Evolutionary conservation across 495 filamentous ascomycete genomes (phyloP), one percentile per base, ranked within the genome.

Genomic region (Xylaria palmicola): DNA sequence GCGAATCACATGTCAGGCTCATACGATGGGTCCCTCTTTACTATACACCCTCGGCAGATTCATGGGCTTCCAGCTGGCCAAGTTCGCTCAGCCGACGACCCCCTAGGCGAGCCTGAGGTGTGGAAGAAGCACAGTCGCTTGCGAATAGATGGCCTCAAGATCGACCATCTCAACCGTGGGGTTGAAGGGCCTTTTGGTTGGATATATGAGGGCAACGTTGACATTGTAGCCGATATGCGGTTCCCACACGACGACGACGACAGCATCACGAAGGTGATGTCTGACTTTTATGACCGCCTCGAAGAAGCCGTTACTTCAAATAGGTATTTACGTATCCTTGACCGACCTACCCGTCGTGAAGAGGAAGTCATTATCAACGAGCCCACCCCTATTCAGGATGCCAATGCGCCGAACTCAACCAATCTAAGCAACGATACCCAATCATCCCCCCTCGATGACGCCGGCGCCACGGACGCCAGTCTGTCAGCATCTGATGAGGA

Each of bases 1-100:
- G 95, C 94, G 37, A 97, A 90, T 63, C 91, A 92, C 72, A 94
- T 97, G 88, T 95, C 91, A 12, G 94, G 94, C 13, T 93, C 92
- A 6, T 96, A 90, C 64, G 94, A 98, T 65, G 90, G 96, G 40
- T 97, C 95, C 0, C 79, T 98, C 1, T 98, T 98, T 74, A 98
- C 92, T 0, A 96, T 98, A 53, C 94, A 98, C 73, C 94, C 94
- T 20, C 86, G 91, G 13, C 94, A 98, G 72, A 86, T 87, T 19
- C 92, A 98, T 68, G 88, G 88, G 13, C 69, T 83, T 8, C 74
- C 76, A 10, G 65, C 79, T 9, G 72, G 75, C 22, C 74, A 79
- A 27, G 72, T 77, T 19, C 54, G 71, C 36, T n/a, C n/a, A n/a
- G 75, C 77, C 4, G 79, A 79, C n/a, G 74, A 74, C 20, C 72